Conservation (phyloP, 768 basidiomycete species). For the Boletus vinaceobasis region DNA sequence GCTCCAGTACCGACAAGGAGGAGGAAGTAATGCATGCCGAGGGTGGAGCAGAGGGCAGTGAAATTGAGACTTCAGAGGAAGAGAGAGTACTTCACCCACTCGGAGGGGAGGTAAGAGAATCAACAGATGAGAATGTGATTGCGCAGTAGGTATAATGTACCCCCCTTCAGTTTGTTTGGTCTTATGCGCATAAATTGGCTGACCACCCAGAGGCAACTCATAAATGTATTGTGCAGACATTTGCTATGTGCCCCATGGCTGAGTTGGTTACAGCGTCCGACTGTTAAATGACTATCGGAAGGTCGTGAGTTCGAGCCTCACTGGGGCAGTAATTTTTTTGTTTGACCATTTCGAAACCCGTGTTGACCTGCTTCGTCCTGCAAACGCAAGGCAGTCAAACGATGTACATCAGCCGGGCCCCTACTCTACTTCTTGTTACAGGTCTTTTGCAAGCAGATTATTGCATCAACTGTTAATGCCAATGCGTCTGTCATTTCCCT, state of each 20-base stretch:
- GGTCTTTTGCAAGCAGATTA: conserved; percentile 1
- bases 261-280: conserved; percentile 51
- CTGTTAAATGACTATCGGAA: conserved; percentile 43
- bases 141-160: background rate
- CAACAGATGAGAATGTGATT: background rate
- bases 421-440: too few species aligned
- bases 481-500: background rate
- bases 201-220: background rate
- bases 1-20: background rate
- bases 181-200: too few species aligned
- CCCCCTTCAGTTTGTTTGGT: too few species aligned
- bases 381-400: too few species aligned
- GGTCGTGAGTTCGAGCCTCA: conserved; percentile 54
- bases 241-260: conserved; percentile 43
- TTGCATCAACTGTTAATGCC: background rate
- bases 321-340: conserved; percentile 37
- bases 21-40: background rate
- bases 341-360: too few species aligned
- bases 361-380: too few species aligned
- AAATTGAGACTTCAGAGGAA: background rate
- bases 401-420: too few species aligned
- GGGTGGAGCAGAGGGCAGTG: background rate
- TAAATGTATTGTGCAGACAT: background rate
- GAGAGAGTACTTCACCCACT: background rate
- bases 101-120: background rate